Base-by-base conservation (phyloP, 306 rosid species). In the Rosa rugosa region DNA sequence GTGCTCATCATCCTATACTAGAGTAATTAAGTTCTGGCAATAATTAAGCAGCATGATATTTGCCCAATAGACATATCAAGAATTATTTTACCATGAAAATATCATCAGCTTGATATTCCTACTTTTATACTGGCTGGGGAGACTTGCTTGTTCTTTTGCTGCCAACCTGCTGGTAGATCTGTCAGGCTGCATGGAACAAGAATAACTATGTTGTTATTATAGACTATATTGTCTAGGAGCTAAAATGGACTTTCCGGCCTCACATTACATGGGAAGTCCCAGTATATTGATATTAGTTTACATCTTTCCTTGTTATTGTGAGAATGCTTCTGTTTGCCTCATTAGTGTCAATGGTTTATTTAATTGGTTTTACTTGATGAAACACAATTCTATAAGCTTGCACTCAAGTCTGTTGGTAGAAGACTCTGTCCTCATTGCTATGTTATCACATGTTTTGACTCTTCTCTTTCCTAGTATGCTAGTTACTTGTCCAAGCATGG, bases 401-500 rank as follows among this genome's bases (percentile, higher is more conserved):
- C 80, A 44, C 65, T 83, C 79, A 69, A 66, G 69, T 23, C 73
- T 40, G 40, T 27, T 23, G 41, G 23, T 49, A 65, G 76, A 69
- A 72, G 7, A 17, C 74, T 73, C 40, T 51, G 6, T 16, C 57
- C 18, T 34, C 59, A 46, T 23, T 11, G 59, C 82, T 42, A 45
- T 82, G 16, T 60, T 23, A 3, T 25, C 77, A 68, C 72, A 62
- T 31, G 59, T 60, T 82, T 87, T 88, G 80, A 83, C 83, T 82
- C 65, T 90, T 83, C 17, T 71, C 45, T 75, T 88, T 79, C 80
- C 75, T 91, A 95, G 98, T 95, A 90, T 80, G 99, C 91, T 86
- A 90, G 94, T 85, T 92, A 91, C 86, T 86, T 95, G 90, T 95
- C 96, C 81, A 95, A 95, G 84, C 99, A 95, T 71, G 99, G 99